Evolutionary conservation across 805 yeast genomes (phyloP).

Genomic region (Schwanniomyces occidentalis): DNA sequence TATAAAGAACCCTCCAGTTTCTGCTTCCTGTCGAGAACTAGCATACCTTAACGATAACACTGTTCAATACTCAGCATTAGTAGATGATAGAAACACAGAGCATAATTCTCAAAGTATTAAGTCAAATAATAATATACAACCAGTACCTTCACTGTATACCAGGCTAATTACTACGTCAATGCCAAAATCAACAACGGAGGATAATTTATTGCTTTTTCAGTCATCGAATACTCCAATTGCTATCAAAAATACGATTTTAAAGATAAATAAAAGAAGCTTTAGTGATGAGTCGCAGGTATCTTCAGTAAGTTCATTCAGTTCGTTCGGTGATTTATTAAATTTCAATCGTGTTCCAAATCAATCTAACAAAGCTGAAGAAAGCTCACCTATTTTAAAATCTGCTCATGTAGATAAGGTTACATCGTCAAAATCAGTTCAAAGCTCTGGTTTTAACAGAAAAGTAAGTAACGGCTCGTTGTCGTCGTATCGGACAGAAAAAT

Average conservation of each 20-base stretch:
- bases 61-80: no score
- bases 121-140: no score
- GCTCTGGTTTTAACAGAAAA: no score
- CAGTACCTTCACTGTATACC: no score
- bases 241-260: constrained; percentile 9
- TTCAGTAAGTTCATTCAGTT: constrained; percentile 38
- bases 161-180: constrained; percentile 4
- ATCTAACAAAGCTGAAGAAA: not conserved
- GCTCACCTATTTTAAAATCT: no score
- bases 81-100: no score
- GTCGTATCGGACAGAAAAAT: not conserved
- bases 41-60: no score
- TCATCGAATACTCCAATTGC: constrained; percentile 12
- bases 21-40: no score
- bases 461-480: constrained; percentile 7
- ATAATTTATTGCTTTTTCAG: constrained; percentile 10
- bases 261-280: constrained; percentile 26
- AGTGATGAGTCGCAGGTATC: constrained; percentile 42
- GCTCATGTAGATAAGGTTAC: no score
- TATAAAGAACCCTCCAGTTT: no score
- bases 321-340: constrained; percentile 32
- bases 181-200: constrained; percentile 12
- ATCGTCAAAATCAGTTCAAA: no score
- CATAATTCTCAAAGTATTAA: no score
- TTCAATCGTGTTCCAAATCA: constrained; percentile 6